phyloP scores from a whole-genome alignment of 306 rosid species.

The Luffa aegyptiaca region DNA sequence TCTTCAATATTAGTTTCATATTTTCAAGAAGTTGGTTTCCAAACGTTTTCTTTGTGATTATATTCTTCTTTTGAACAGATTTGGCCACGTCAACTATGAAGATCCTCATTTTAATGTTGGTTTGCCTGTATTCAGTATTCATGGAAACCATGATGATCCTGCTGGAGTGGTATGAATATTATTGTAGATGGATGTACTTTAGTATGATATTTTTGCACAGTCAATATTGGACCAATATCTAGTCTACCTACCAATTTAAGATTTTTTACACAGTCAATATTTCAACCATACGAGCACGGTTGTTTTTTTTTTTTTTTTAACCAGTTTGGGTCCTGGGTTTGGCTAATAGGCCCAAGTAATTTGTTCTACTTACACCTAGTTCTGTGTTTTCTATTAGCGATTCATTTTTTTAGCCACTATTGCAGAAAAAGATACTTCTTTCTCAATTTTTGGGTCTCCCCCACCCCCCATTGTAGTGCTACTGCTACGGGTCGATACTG shows the following conservation, averaged over 20 bases:
- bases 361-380: not conserved
- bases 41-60: not conserved
- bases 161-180: conserved; percentile 88
- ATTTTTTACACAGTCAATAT: not conserved
- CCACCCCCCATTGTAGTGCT: not conserved
- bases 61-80: conserved; percentile 33
- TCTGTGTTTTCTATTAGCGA: not conserved
- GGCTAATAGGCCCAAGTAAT: not conserved
- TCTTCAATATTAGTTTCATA: not conserved
- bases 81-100: conserved; percentile 95
- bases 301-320: not conserved
- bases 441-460: not conserved
- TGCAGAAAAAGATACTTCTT: not conserved
- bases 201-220: not conserved
- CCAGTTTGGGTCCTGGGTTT: not conserved
- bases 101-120: conserved; percentile 97
- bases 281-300: not conserved
- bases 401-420: not conserved
- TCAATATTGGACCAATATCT: not conserved
- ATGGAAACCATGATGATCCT: conserved; percentile 97
- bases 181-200: not conserved
- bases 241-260: too few species aligned
- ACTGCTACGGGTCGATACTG: not conserved
- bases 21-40: not conserved
- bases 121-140: conserved; percentile 92